phyloP scores from a whole-genome alignment of 345 rosid genomes.

The Camelina sativa region DNA sequence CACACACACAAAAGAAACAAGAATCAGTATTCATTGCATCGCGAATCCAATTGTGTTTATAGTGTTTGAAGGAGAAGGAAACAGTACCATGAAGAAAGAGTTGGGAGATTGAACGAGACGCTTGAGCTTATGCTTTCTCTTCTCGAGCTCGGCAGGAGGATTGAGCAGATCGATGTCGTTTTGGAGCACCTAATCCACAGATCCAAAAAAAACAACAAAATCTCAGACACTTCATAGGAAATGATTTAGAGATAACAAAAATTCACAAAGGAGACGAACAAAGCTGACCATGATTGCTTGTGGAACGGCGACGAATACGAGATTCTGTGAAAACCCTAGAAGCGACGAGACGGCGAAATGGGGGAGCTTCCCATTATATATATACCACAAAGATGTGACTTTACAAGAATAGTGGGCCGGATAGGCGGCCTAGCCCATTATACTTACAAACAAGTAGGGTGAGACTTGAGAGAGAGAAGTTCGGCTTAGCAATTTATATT shows the following conservation, averaged over 20 bases:
- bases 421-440: too few relatives aligned
- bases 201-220: neutral
- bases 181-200: neutral
- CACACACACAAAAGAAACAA: neutral
- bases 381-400: too few relatives aligned
- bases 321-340: slow-evolving; percentile 25
- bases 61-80: too few relatives aligned
- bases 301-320: slow-evolving; percentile 2
- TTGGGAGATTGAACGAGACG: neutral
- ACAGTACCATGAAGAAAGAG: neutral
- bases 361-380: too few relatives aligned
- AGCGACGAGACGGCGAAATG: too few relatives aligned
- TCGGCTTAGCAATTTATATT: too few relatives aligned
- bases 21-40: neutral
- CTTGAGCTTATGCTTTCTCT: neutral
- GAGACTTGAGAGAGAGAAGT: too few relatives aligned
- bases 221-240: neutral
- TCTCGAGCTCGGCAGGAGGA: neutral
- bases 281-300: slow-evolving; percentile 25
- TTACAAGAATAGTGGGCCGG: too few relatives aligned
- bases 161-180: neutral
- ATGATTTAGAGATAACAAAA: neutral
- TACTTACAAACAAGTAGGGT: too few relatives aligned
- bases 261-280: neutral
- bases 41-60: neutral